These are phyloP conservation scores for Escallonia herrerae DNA, from an alignment of 129 eudicot species.

Conservation along the genomic window DNA sequence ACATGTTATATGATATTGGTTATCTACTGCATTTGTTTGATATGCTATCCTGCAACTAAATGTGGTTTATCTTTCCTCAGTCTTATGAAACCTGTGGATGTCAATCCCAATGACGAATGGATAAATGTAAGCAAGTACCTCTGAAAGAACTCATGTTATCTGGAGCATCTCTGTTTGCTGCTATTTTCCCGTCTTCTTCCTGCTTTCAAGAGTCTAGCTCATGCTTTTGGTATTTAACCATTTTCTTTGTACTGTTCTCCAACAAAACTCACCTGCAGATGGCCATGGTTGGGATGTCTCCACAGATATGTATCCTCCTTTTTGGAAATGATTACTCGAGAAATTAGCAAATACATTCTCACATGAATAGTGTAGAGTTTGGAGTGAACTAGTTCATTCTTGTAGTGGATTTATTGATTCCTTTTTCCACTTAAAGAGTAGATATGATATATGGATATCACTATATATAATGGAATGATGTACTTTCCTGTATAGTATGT, in stretches of 20 bases:
- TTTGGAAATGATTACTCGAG: too few relatives aligned
- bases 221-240: slow-evolving; percentile 1
- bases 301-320: slow-evolving; percentile 78
- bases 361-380: too few relatives aligned
- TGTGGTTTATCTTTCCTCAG: slow-evolving; percentile 38
- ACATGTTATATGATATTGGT: background rate
- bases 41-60: slow-evolving; percentile 16
- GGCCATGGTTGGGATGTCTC: slow-evolving; percentile 88
- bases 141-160: slow-evolving; percentile 2
- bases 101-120: slow-evolving; percentile 95
- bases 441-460: too few relatives aligned
- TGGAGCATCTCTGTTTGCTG: background rate
- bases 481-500: background rate
- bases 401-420: too few relatives aligned
- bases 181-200: slow-evolving; percentile 5
- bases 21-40: background rate
- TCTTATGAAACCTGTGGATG: slow-evolving; percentile 88
- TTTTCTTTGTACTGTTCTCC: slow-evolving; percentile 16
- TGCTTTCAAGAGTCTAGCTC: slow-evolving; percentile 5
- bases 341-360: too few relatives aligned
- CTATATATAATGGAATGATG: too few relatives aligned
- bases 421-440: too few relatives aligned
- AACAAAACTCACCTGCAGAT: slow-evolving; percentile 40
- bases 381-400: too few relatives aligned
- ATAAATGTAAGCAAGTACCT: slow-evolving; percentile 55